These are phyloP conservation scores for Solanum rostratum DNA, from an alignment of 257 asterid species.

Conservation along the genomic window DNA sequence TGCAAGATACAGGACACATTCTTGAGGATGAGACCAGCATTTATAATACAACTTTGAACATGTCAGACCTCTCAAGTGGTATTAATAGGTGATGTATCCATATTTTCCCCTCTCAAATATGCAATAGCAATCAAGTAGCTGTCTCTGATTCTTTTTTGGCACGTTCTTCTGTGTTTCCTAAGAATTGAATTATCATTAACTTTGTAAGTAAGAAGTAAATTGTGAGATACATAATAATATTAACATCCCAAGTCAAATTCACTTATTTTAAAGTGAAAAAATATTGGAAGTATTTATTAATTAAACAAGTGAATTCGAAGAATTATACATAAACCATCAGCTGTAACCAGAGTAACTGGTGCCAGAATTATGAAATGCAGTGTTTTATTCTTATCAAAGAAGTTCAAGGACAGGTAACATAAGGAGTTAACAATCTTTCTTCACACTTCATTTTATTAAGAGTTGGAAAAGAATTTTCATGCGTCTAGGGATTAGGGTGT, in stretches of 20 bases:
- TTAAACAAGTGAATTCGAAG: not conserved
- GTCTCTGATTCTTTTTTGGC: not conserved
- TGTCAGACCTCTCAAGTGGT: slow-evolving; percentile 92
- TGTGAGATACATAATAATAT: not conserved
- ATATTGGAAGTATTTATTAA: not conserved
- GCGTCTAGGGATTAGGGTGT: not conserved
- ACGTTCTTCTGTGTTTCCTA: not conserved
- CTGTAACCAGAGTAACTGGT: not conserved
- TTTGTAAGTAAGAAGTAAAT: not conserved
- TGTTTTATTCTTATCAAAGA: not conserved
- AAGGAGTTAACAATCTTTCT: not conserved
- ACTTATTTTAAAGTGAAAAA: not conserved
- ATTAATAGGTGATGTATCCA: slow-evolving; percentile 50
- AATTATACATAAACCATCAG: not conserved
- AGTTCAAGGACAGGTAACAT: not conserved
- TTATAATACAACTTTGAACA: slow-evolving; percentile 78
- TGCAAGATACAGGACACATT: slow-evolving; percentile 91
- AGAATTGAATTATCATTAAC: not conserved
- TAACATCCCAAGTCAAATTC: not conserved
- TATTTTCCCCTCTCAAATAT: not conserved
- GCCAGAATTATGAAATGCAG: not conserved
- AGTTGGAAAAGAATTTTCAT: not conserved
- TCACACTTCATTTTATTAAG: not conserved
- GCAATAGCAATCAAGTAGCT: not conserved
- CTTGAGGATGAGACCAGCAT: slow-evolving; percentile 80